Base-by-base conservation (phyloP, 75 land plant species). In the Sequoia sempervirens region DNA sequence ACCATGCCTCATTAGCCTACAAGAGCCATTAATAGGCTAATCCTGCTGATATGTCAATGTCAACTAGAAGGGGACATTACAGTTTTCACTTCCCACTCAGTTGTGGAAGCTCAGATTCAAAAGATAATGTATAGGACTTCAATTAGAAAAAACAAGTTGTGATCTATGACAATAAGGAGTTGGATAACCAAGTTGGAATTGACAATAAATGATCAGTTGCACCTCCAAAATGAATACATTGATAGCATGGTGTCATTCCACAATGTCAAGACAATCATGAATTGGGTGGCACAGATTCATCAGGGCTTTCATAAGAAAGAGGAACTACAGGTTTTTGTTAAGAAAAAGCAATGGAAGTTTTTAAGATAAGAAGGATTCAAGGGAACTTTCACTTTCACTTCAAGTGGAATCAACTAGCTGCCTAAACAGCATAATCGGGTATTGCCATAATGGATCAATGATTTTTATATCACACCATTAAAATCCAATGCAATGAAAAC, bases 1-100 rank as follows among this genome's bases (percentile, higher is more conserved):
- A n/a, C n/a, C n/a, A n/a, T n/a, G n/a, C n/a, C n/a, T n/a, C n/a
- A n/a, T n/a, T n/a, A n/a, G n/a, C n/a, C n/a, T n/a, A n/a, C n/a
- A n/a, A n/a, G n/a, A n/a, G n/a, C n/a, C n/a, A n/a, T n/a, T n/a
- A n/a, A n/a, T n/a, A n/a, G n/a, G n/a, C n/a, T n/a, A n/a, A n/a
- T n/a, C n/a, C n/a, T n/a, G n/a, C n/a, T n/a, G n/a, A n/a, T n/a
- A n/a, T n/a, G n/a, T n/a, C n/a, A n/a, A n/a, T n/a, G n/a, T n/a
- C n/a, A n/a, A n/a, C n/a, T n/a, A n/a, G n/a, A n/a, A n/a, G n/a
- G n/a, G n/a, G n/a, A n/a, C n/a, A n/a, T n/a, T n/a, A n/a, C n/a
- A 96, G 53, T 61, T 61, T 34, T 36, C 20, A 73, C 18, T 73
- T 37, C 40, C 36, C 38, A 34, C 75, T 14, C 14, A 17, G 75